phyloP scores from a whole-genome alignment of 164 flowering plant species.

The Umbilicus rupestris region DNA sequence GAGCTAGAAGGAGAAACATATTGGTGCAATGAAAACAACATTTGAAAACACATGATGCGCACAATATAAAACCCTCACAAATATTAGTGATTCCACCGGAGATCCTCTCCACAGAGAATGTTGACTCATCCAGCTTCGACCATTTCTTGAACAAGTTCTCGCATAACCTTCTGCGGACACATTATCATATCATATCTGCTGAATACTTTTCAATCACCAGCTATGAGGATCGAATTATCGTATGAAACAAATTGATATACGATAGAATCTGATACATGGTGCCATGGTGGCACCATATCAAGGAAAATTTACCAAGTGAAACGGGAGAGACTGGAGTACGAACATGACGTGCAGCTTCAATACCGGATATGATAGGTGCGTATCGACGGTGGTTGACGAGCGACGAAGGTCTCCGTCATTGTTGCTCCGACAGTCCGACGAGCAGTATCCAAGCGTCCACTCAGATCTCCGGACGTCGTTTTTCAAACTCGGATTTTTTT shows the following conservation, averaged over 20 bases:
- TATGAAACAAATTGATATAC: no score
- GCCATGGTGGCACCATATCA: not conserved
- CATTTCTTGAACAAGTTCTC: constrained; percentile 76
- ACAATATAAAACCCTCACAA: constrained; percentile 29
- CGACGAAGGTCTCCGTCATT: constrained; percentile 17
- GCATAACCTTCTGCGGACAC: constrained; percentile 49
- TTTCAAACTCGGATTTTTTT: no score
- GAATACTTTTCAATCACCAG: no score
- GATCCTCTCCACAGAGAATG: constrained; percentile 61
- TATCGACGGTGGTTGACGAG: constrained; percentile 47
- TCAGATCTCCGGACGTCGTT: not conserved
- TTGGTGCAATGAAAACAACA: not conserved
- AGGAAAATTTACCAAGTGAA: not conserved
- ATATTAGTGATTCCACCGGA: constrained; percentile 96
- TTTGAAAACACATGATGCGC: not conserved
- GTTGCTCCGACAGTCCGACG: constrained; percentile 15
- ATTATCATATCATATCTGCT: no score
- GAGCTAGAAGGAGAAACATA: no score
- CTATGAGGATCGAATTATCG: no score
- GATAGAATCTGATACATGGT: no score
- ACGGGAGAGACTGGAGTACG: constrained; percentile 11
- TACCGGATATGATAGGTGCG: constrained; percentile 44
- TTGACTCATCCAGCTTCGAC: constrained; percentile 54
- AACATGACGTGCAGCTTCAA: constrained; percentile 67
- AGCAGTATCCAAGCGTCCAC: constrained; percentile 43